Conservation (phyloP, 257 asterid species). For the Primulina eburnea region DNA sequence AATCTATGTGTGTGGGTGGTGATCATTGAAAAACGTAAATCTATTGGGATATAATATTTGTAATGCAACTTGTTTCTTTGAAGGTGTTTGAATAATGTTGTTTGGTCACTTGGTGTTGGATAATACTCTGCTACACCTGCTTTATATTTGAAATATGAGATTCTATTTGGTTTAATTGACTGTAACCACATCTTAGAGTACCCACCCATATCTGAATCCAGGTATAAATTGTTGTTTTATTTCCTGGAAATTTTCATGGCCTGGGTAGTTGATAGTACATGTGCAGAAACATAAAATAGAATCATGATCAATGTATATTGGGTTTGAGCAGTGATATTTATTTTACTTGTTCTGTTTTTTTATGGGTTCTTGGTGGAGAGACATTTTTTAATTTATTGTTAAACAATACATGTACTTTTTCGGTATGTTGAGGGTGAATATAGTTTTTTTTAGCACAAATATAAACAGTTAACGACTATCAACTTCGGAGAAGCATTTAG, state of each 20-base stretch:
- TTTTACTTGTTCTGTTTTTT: not conserved
- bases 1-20: not conserved
- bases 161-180: not conserved
- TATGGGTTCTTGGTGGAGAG: not conserved
- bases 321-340: not conserved
- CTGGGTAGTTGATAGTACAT: not conserved
- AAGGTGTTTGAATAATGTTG: not conserved
- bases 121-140: not conserved
- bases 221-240: no score
- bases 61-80: not conserved
- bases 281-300: not conserved
- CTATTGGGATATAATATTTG: not conserved
- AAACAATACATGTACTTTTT: no score
- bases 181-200: not conserved
- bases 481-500: not conserved
- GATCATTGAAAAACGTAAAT: not conserved
- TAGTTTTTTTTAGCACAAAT: not conserved
- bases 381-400: not conserved
- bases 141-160: not conserved
- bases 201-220: not conserved
- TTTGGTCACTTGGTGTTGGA: not conserved
- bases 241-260: not conserved
- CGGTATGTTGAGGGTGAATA: not conserved
- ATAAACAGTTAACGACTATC: not conserved
- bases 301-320: not conserved